phyloP scores from a whole-genome alignment of 768 basidiomycete genomes.

The Tubosaeta sp. region DNA sequence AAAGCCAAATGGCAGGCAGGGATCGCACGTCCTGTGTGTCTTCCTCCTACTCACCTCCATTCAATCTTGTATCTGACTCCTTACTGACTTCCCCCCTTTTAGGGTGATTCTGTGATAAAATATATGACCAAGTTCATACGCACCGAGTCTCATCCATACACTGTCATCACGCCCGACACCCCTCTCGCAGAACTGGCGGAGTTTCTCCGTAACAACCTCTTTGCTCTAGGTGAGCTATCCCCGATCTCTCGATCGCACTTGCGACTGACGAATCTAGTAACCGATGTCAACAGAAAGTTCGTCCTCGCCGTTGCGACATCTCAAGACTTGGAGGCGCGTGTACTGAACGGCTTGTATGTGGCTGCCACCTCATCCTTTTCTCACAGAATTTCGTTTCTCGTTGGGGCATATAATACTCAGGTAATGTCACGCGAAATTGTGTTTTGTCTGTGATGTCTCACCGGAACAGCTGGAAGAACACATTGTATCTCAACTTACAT shows the following conservation, averaged over 20 bases:
- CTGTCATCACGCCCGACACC: slow-evolving; percentile 75
- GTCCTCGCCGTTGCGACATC: slow-evolving; percentile 76
- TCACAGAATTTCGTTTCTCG: slow-evolving; percentile 29
- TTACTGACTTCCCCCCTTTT: neutral
- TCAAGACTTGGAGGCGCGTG: slow-evolving; percentile 58
- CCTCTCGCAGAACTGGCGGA: slow-evolving; percentile 76
- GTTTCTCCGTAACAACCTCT: slow-evolving; percentile 69
- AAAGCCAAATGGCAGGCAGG: slow-evolving; percentile 79
- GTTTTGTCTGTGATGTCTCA: neutral
- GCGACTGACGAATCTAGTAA: slow-evolving; percentile 47
- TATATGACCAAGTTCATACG: slow-evolving; percentile 78
- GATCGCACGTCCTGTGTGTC: slow-evolving; percentile 61
- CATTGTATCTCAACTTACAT: neutral
- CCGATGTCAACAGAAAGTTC: slow-evolving; percentile 77
- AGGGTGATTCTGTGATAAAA: slow-evolving; percentile 68
- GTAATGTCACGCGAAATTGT: slow-evolving; percentile 1
- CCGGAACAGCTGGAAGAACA: neutral
- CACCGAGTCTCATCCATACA: slow-evolving; percentile 60
- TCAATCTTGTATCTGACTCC: neutral
- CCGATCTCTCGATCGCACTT: neutral
- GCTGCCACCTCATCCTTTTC: neutral
- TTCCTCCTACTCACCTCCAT: neutral
- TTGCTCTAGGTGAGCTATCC: slow-evolving; percentile 64
- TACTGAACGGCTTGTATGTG: neutral
- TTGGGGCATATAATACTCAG: slow-evolving; percentile 17